These are phyloP conservation scores for Gautieria morchelliformis DNA, from an alignment of 768 basidiomycete species.

Conservation along the genomic window DNA sequence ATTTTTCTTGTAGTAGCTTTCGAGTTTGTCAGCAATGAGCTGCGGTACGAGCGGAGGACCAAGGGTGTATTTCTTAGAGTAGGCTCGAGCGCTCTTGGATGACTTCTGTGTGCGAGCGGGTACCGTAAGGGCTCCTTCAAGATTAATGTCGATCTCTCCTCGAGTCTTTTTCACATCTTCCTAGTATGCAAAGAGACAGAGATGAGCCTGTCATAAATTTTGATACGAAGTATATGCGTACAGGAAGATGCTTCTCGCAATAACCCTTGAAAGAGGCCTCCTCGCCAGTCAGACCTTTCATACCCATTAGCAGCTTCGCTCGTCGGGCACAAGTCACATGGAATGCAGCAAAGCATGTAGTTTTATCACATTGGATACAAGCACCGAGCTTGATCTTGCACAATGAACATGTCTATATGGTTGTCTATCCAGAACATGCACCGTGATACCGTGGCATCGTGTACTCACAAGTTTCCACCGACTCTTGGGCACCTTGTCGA, in stretches of 20 bases:
- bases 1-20: conserved; percentile 58
- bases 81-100: conserved; percentile 80
- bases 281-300: conserved; percentile 77
- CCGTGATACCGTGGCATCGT: not conserved
- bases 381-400: conserved; percentile 62
- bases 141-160: not conserved
- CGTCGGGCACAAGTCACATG: conserved; percentile 91
- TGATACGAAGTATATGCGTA: conserved; percentile 27
- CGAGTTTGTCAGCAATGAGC: conserved; percentile 71
- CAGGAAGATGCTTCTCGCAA: conserved; percentile 88
- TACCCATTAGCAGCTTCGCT: conserved; percentile 74
- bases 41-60: conserved; percentile 89
- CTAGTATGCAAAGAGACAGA: not conserved
- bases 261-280: conserved; percentile 65
- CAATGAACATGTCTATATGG: conserved; percentile 46
- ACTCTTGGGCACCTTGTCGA: conserved; percentile 79
- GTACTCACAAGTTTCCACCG: conserved; percentile 85
- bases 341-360: conserved; percentile 85
- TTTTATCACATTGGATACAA: conserved; percentile 92
- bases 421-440: not conserved
- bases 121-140: not conserved
- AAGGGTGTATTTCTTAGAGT: conserved; percentile 84
- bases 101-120: conserved; percentile 12
- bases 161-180: conserved; percentile 9
- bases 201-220: not conserved